phyloP scores from a whole-genome alignment of 345 rosid species.

The Brassica rapa region DNA sequence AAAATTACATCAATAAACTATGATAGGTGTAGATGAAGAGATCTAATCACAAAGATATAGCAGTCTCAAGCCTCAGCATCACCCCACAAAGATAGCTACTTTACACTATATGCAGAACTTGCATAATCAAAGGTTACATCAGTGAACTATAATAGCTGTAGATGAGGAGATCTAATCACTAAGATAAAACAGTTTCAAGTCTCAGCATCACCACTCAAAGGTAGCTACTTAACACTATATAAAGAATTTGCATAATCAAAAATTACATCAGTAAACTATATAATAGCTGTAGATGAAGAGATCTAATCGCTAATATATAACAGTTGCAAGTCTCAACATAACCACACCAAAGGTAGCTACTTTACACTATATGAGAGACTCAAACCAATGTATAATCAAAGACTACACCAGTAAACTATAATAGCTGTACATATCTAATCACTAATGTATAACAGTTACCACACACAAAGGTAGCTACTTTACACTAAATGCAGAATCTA shows the following conservation, averaged over 20 bases:
- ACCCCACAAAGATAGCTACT: background rate
- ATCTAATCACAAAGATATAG: background rate
- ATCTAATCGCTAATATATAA: no score
- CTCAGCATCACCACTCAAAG: background rate
- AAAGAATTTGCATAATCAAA: background rate
- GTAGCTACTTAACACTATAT: background rate
- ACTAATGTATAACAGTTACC: no score
- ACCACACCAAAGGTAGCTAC: background rate
- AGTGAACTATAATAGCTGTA: background rate
- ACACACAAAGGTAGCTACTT: background rate
- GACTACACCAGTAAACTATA: no score
- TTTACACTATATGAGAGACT: no score
- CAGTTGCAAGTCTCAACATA: no score
- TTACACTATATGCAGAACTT: background rate
- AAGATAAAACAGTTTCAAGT: background rate
- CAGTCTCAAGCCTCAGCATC: background rate
- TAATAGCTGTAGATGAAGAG: no score
- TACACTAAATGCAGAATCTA: no score
- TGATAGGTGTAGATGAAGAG: background rate
- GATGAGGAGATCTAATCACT: background rate
- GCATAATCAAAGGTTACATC: background rate
- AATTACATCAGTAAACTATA: no score
- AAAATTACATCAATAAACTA: background rate
- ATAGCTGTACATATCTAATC: no score
- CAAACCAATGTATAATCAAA: no score